A percentile compares a stretch with the other conserved stretches of the same genome.
Conservation (phyloP, 2,329 filamentous ascomycete genomes). For the Fusarium illudens region DNA sequence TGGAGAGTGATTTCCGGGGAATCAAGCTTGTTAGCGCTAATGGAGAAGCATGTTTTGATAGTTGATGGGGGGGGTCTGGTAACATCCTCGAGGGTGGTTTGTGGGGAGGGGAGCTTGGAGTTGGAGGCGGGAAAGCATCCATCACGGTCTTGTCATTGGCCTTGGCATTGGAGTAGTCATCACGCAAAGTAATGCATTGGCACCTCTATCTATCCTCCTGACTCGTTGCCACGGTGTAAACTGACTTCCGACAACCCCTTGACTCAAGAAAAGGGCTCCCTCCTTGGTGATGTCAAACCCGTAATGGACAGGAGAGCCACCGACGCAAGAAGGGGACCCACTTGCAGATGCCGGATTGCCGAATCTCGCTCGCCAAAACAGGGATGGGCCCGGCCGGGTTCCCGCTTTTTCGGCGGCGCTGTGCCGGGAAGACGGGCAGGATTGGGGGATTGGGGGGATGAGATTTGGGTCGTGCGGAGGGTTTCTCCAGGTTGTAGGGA, state of each 20-base stretch:
- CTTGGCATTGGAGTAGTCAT: neutral
- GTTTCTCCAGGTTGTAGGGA: constrained; percentile 10
- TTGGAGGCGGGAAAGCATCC: neutral
- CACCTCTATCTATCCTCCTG: neutral
- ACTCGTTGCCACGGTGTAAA: neutral
- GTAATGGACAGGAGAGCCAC: constrained; percentile 6
- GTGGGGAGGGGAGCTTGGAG: neutral
- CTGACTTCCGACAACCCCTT: neutral
- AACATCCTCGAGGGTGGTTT: neutral
- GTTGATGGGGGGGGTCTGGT: neutral
- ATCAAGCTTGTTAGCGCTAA: constrained; percentile 24
- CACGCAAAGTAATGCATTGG: neutral
- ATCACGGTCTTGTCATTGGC: neutral
- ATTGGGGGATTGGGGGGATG: neutral
- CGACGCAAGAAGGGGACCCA: constrained; percentile 1
- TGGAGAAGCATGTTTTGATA: constrained; percentile 12
- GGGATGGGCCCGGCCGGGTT: constrained; percentile 12
- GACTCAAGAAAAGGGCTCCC: neutral
- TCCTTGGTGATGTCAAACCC: constrained; percentile 24
- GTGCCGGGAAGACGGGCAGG: constrained; percentile 24
- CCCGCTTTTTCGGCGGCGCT: constrained; percentile 25
- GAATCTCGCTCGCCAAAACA: constrained; percentile 15
- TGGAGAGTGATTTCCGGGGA: constrained; percentile 23
- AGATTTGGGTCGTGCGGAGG: neutral
- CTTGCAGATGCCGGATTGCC: constrained; percentile 38